phyloP scores from a whole-genome alignment of 1,284 basidiomycete species.

The Puccinia brachypodii region DNA sequence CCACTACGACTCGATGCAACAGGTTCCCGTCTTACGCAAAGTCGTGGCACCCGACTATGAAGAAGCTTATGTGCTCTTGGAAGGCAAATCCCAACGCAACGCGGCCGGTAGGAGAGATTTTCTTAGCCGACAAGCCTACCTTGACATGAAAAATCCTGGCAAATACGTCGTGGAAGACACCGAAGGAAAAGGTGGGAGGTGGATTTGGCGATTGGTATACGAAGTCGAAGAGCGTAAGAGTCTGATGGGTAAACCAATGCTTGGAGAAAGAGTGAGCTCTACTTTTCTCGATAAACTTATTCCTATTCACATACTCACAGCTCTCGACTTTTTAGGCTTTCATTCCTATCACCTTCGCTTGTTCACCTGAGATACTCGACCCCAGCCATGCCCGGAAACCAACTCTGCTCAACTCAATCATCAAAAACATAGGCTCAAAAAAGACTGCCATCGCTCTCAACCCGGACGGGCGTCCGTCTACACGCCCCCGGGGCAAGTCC shows the following conservation, averaged over 20 bases:
- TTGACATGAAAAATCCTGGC: conserved; percentile 35
- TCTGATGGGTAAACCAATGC: conserved; percentile 48
- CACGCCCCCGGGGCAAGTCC: conserved; percentile 31
- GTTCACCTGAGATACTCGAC: conserved; percentile 45
- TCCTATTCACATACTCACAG: neutral
- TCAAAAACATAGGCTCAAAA: conserved; percentile 45
- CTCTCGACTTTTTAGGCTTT: conserved; percentile 20
- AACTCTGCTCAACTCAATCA: conserved; percentile 37
- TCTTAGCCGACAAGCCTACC: conserved; percentile 41
- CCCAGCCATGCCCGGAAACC: conserved; percentile 47
- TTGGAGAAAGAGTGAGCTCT: conserved; percentile 44
- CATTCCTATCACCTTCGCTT: conserved; percentile 46
- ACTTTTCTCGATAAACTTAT: neutral
- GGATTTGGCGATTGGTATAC: conserved; percentile 46
- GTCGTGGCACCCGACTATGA: conserved; percentile 48
- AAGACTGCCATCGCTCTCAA: conserved; percentile 26
- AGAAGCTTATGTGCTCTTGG: conserved; percentile 46
- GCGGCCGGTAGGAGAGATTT: conserved; percentile 45
- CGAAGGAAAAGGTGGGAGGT: conserved; percentile 44
- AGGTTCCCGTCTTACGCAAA: conserved; percentile 43
- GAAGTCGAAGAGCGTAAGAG: conserved; percentile 47
- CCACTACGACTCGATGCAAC: conserved; percentile 44
- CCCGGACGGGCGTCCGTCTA: conserved; percentile 28
- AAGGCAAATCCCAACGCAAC: conserved; percentile 35
- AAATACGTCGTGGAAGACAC: conserved; percentile 45